Percentiles rank a stretch among this genome's conserved stretches.
phyloP scores from a whole-genome alignment of 106 monocot genomes.

The Dendrobium nobile region DNA sequence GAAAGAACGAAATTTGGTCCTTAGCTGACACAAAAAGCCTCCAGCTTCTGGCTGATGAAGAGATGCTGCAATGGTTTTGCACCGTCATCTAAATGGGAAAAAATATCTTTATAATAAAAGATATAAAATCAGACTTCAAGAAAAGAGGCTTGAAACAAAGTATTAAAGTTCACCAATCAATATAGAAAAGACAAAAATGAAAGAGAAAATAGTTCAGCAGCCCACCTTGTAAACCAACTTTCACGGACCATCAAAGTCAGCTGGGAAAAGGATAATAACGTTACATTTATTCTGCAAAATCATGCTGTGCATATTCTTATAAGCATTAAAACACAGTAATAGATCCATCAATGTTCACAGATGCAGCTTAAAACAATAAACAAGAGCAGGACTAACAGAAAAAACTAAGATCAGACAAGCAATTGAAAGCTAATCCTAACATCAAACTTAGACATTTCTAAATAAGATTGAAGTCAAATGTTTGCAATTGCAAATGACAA shows the following conservation, averaged over 20 bases:
- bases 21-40: not conserved
- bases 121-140: not conserved
- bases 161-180: not conserved
- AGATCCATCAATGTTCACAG: not conserved
- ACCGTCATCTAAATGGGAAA: not conserved
- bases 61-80: not conserved
- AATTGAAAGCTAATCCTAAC: no score
- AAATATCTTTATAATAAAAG: not conserved
- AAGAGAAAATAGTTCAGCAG: not conserved
- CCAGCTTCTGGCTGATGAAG: not conserved
- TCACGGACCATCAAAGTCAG: conserved; percentile 2
- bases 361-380: not conserved
- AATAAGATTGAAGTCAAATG: no score
- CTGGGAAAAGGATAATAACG: not conserved
- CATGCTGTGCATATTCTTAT: not conserved
- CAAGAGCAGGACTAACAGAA: not conserved
- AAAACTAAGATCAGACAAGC: no score
- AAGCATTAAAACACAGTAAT: not conserved
- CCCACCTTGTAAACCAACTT: conserved; percentile 1
- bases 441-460: no score
- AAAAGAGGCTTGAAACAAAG: not conserved
- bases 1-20: not conserved
- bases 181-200: no score
- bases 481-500: no score
- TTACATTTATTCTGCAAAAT: not conserved